Percentiles rank a stretch among this genome's conserved stretches.
Conservation (phyloP, 352 stramenopile species). For the Plasmopara halstedii region DNA sequence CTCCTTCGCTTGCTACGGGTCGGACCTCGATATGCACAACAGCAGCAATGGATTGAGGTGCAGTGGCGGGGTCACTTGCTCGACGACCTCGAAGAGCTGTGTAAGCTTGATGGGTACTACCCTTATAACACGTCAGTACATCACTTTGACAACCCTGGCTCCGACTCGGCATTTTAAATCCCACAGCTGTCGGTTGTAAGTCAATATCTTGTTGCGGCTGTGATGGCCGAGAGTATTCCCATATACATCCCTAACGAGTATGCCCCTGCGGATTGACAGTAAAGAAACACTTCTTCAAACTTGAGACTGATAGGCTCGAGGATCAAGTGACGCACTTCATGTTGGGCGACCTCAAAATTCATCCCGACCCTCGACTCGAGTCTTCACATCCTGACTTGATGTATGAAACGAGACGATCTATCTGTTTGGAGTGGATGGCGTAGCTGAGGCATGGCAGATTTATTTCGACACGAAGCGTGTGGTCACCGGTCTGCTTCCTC, state of each 20-base stretch:
- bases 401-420: background rate
- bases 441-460: too few relatives aligned
- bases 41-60: background rate
- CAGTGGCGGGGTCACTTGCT: background rate
- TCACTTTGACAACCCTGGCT: too few relatives aligned
- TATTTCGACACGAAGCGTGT: background rate
- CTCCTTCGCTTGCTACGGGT: too few relatives aligned
- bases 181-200: too few relatives aligned
- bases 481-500: too few relatives aligned
- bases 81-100: background rate
- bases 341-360: background rate
- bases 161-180: too few relatives aligned
- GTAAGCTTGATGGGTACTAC: background rate
- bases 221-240: background rate
- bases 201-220: too few relatives aligned
- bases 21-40: background rate
- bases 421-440: too few relatives aligned
- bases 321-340: background rate
- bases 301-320: background rate
- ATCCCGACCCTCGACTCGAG: background rate
- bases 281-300: background rate
- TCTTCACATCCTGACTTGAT: background rate
- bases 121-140: too few relatives aligned
- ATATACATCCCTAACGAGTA: background rate
- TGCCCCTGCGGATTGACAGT: background rate